Evolutionary conservation across 2,329 filamentous ascomycete genomes (phyloP), one percentile per base, ranked within the genome.

Genomic region (Incumbomyces delicatus): DNA sequence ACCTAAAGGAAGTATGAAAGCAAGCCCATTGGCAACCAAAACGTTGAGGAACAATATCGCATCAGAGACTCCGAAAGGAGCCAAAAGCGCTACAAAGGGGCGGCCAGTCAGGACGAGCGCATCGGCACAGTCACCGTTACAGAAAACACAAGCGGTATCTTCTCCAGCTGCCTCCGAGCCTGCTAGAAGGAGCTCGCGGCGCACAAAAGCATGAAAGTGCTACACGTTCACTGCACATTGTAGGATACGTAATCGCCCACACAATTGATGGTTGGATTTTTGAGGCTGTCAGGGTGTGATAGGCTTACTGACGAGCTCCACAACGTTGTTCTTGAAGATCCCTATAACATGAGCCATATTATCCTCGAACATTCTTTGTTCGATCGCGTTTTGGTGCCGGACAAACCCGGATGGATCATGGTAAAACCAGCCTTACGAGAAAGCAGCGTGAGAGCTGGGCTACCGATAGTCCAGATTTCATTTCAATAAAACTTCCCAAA

Each of bases 171-270:
- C 12, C 13, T n/a, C 30, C 6, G 38, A 41, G 18, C 22, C 41
- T 33, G 27, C 41, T 6, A 44, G 41, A 33, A 44, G 41, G 33
- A 36, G 16, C 17, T 31, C 41, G 31, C 35, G 41, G 27, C 14
- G 32, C 7, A 29, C 31, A 11, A 44, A 37, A 17, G 31, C 41
- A 14, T 44, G n/a, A 18, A 44, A 27, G 31, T 13, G 30, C 31
- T 44, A 16, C 13, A 11, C 33, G 22, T 36, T 3, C 14, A 18
- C 22, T 7, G 13, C 5, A 35, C 33, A 12, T 11, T 35, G 6
- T 35, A 6, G 16, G 33, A 35, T 35, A 35, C 16, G 12, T 8
- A 27, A 8, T 8, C 22, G 22, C 8, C 22, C 8, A 8, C 5
- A 27, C 22, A 27, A 27, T 8, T 27, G 4, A 27, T 27, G 22